A percentile compares a stretch with the other conserved stretches of the same genome.
Conservation (phyloP, 2,329 filamentous ascomycete species). For the Claviceps pazoutovae region DNA sequence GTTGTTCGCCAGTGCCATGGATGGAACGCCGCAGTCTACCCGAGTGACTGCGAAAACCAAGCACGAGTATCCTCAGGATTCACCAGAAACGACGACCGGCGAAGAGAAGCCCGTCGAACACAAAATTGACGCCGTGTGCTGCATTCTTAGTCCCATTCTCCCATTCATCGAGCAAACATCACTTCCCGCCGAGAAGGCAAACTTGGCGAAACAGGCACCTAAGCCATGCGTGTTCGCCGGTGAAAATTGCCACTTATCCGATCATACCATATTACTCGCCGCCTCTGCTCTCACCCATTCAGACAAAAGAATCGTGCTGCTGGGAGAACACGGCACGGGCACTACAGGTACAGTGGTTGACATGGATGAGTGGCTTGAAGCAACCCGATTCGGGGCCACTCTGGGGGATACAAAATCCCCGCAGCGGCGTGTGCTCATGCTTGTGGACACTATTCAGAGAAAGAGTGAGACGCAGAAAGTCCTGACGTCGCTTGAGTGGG, state of each 20-base stretch:
- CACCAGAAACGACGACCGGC: not conserved
- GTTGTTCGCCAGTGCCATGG: not conserved
- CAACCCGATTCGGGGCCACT: slow-evolving; percentile 2
- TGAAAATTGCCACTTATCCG: slow-evolving; percentile 23
- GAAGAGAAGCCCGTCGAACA: not conserved
- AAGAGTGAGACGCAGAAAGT: slow-evolving; percentile 18
- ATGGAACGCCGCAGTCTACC: not conserved
- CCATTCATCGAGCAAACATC: not conserved
- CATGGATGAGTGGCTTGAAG: slow-evolving; percentile 20
- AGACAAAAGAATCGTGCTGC: slow-evolving; percentile 23
- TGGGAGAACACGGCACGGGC: slow-evolving; percentile 29
- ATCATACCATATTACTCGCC: slow-evolving; percentile 26
- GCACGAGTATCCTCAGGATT: not conserved
- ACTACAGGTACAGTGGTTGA: slow-evolving; percentile 21
- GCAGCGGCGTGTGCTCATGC: slow-evolving; percentile 10
- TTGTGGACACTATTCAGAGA: slow-evolving; percentile 27
- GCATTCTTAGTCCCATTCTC: not conserved
- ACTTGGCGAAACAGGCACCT: not conserved
- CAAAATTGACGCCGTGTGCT: not conserved
- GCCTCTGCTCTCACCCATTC: slow-evolving; percentile 25
- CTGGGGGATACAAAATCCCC: not conserved
- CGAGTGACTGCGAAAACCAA: not conserved
- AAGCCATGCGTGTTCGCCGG: slow-evolving; percentile 19
- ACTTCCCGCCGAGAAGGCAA: not conserved
- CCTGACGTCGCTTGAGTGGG: slow-evolving; percentile 18